phyloP scores from a whole-genome alignment of 208 protist species.

The Leishmania gerbilli region DNA sequence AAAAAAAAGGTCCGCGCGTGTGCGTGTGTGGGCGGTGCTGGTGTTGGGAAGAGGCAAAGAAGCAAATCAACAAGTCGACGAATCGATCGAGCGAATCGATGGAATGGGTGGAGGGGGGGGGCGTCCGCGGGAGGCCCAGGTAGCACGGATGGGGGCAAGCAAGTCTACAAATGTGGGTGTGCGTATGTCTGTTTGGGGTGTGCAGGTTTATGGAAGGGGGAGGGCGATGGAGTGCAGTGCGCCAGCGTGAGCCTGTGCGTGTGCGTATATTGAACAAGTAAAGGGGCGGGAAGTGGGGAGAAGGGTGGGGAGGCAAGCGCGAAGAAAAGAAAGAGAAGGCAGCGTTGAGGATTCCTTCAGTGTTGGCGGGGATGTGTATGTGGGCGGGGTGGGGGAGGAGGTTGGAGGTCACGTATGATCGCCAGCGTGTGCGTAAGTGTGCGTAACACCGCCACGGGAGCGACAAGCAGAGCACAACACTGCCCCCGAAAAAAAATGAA shows the following conservation, averaged over 20 bases:
- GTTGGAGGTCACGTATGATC: not conserved
- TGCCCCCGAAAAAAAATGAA: not conserved
- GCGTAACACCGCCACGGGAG: not conserved
- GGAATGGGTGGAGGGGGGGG: not conserved
- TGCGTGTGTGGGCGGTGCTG: not conserved
- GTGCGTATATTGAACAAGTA: not conserved
- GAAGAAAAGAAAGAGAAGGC: slow-evolving; percentile 10
- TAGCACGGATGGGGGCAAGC: not conserved
- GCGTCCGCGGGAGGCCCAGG: not conserved
- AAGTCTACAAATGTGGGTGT: not conserved
- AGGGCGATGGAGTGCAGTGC: not conserved
- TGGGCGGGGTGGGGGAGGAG: not conserved
- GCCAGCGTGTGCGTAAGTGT: not conserved
- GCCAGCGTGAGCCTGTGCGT: not conserved
- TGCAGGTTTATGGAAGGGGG: not conserved
- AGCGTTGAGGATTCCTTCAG: not conserved
- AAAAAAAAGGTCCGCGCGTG: not conserved
- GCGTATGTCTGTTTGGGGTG: not conserved
- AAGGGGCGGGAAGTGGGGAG: not conserved
- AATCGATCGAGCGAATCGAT: not conserved
- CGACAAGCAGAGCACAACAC: not conserved
- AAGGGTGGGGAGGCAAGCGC: not conserved
- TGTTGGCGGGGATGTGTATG: not conserved
- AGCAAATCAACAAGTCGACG: not conserved
- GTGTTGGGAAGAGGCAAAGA: not conserved